Base-by-base conservation (phyloP, 345 rosid genomes). In the Ricinus communis region DNA sequence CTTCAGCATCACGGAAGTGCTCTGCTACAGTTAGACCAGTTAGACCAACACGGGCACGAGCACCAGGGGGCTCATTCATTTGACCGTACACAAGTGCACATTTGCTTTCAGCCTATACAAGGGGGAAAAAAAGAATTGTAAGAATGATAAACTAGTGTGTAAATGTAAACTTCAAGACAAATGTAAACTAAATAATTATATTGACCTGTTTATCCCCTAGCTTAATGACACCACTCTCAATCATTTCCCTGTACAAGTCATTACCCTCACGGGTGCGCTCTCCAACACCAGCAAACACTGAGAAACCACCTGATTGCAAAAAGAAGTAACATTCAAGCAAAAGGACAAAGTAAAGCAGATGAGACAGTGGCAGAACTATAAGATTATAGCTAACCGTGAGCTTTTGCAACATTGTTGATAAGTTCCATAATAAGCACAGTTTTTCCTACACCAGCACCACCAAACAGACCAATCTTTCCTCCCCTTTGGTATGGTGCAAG, bases 1-100 rank as follows among this genome's bases (percentile, higher is more conserved):
- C 99, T 72, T 95, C 98, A 36, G 98, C 98, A 83, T 95, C 98
- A 73, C 98, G 93, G 86, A 95, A 95, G 76, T 95, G 96, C 66
- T 95, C 99, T 1, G 99, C 99, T 10, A 95, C 97, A 47, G 99
- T 92, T 62, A 95, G 80, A 62, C 99, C 99, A 72, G 99, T 95
- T 24, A 95, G 96, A 50, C 97, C 99, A 75, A 95, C 99, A 85
- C 99, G 99, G 52, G 97, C 99, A 87, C 97, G 97, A 21, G 97
- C 99, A 89, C 99, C 99, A 18, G 97, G 99, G 71, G 99, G 97
- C 81, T 95, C 99, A 71, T 95, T 95, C 99, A 95, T 95, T 95
- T 95, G 99, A 74, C 99, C 97, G 12, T 92, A 95, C 10, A 92
- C 97, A 76, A 95, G 97, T 24, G 99, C 93, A 63, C 99, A 92